Base-by-base conservation (phyloP, 2,329 filamentous ascomycete genomes). In the Cercospora sesami region DNA sequence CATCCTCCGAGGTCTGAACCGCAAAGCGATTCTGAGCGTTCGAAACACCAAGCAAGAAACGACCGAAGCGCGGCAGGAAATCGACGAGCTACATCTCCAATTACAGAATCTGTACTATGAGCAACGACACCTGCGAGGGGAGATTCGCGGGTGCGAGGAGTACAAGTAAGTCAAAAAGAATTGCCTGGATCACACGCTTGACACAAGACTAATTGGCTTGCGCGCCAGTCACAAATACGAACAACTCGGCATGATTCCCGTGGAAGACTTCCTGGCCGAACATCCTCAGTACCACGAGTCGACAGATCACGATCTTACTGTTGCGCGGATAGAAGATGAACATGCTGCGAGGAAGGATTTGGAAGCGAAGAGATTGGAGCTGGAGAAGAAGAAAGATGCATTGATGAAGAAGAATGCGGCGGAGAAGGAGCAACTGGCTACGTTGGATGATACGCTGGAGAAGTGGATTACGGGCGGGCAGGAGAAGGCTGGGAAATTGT, bases 101-200 rank as follows among this genome's bases (percentile, higher is more conserved):
- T 85, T 99, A 65, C 94, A 98, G 80, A 99, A 99, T 77, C 83
- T 99, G 7, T 96, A 95, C 79, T 99, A 99, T 77, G 94, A 99
- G 80, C 94, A 98, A 81, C 86, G 92, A 64, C 93, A 97, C 79
- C 83, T 99, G 64, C 89, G 91, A 71, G 92, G 92, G 60, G 95
- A 99, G 81, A 98, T 99, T 69, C 84, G 87, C 0, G 93, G 92
- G 8, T 98, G 95, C 79, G 92, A 97, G 78, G 91, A 90, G 62
- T 97, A 96, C 75, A 92, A 97, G 93, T 96, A 82, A 70, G 33
- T 39, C 33, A 36, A 0, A 4, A 12, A 33, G 10, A 2, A 33
- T 1, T 7, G 2, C 14, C 1, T 4, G 2, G 4, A 14, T 14
- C 12, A 14, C 12, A 14, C 1, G n/a, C 51, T 5, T 5, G 9